phyloP scores from a whole-genome alignment of 2,329 filamentous ascomycete species.

The Zasmidium angulare region DNA sequence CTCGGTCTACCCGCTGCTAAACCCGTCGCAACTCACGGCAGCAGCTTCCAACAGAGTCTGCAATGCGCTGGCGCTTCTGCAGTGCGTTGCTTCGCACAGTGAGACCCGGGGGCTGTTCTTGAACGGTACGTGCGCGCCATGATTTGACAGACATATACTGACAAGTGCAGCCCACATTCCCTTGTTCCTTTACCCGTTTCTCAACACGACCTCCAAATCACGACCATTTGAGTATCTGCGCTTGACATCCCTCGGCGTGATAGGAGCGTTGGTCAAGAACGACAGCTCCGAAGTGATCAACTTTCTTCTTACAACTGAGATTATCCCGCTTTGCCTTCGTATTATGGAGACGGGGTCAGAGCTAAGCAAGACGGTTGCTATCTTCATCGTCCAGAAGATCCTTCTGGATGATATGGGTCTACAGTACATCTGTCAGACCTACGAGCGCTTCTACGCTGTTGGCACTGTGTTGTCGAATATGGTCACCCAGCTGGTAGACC shows the following conservation, averaged over 20 bases:
- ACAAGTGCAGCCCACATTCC: conserved; percentile 78
- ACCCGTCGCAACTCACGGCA: conserved; percentile 93
- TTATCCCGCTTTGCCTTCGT: conserved; percentile 92
- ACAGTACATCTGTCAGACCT: conserved; percentile 98
- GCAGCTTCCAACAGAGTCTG: conserved; percentile 97
- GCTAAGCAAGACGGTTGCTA: conserved; percentile 96
- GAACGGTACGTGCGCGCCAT: conserved; percentile 64
- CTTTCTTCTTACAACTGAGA: conserved; percentile 96
- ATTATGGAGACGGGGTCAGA: conserved; percentile 99
- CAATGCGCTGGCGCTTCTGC: conserved; percentile 90
- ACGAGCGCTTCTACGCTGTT: conserved; percentile 97
- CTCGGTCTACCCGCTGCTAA: conserved; percentile 94
- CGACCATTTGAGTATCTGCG: conserved; percentile 96
- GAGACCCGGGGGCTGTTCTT: conserved; percentile 92
- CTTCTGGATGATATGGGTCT: conserved; percentile 93
- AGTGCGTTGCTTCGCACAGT: conserved; percentile 96
- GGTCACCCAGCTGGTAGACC: conserved; percentile 95
- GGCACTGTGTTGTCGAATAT: conserved; percentile 98
- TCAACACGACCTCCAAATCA: conserved; percentile 98
- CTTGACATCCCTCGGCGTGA: conserved; percentile 91
- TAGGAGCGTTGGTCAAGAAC: conserved; percentile 96
- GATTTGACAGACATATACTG: conserved; percentile 7
- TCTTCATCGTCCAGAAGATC: conserved; percentile 99
- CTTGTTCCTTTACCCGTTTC: conserved; percentile 94
- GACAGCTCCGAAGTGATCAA: conserved; percentile 99